A percentile compares a stretch with the other conserved stretches of the same genome.
Conservation (phyloP, 2,329 filamentous ascomycete species). For the Penicillium freii region DNA sequence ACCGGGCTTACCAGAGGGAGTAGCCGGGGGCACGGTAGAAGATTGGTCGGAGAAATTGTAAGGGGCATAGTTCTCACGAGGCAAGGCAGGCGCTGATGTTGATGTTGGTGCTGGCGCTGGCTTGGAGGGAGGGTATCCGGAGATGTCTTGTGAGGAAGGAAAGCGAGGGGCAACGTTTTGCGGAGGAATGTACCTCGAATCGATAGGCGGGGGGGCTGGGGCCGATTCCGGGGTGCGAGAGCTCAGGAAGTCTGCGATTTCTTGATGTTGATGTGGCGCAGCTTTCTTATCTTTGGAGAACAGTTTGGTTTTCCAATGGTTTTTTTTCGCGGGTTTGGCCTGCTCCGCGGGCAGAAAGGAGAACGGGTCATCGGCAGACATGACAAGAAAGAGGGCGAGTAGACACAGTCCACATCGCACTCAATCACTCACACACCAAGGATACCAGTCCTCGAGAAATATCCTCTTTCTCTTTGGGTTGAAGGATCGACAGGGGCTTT, state of each 20-base stretch:
- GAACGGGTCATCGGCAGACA: conserved; percentile 41
- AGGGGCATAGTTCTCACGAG: conserved; percentile 23
- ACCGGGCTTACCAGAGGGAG: conserved; percentile 30
- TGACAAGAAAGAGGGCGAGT: conserved; percentile 22
- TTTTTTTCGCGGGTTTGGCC: conserved; percentile 35
- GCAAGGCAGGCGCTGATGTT: conserved; percentile 12
- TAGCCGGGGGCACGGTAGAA: neutral
- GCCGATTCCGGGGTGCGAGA: conserved; percentile 23
- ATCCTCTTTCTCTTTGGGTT: conserved; percentile 12
- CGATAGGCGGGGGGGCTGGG: conserved; percentile 27
- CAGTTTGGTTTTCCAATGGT: conserved; percentile 52
- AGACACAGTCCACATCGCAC: conserved; percentile 42
- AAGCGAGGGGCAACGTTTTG: conserved; percentile 37
- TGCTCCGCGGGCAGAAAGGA: conserved; percentile 34
- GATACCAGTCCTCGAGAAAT: conserved; percentile 16
- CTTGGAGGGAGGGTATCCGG: conserved; percentile 14
- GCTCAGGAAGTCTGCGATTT: conserved; percentile 59
- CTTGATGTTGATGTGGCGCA: conserved; percentile 40
- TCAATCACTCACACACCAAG: conserved; percentile 4
- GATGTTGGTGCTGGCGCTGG: conserved; percentile 8
- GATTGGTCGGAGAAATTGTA: conserved; percentile 17
- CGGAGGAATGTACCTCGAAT: conserved; percentile 30
- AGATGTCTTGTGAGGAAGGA: conserved; percentile 33
- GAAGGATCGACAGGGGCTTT: conserved; percentile 24
- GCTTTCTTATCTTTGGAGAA: conserved; percentile 45